These are phyloP conservation scores for Jamesozyma lodderae DNA, from an alignment of 805 yeast species.

Conservation along the genomic window DNA sequence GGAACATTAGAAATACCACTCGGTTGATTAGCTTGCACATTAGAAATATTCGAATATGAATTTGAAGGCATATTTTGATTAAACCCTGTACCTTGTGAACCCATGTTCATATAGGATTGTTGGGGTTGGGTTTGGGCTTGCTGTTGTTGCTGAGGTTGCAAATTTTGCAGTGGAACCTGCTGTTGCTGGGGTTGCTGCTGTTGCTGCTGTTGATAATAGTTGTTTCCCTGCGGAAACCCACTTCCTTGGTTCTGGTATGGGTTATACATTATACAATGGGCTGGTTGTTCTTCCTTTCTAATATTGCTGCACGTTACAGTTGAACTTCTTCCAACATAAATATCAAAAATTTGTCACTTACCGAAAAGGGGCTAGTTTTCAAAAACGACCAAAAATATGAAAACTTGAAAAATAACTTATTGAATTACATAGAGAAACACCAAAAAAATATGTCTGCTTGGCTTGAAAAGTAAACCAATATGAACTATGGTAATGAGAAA, in stretches of 20 bases:
- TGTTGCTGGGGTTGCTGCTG: conserved; percentile 9
- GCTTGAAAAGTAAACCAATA: no score
- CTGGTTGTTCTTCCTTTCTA: neutral
- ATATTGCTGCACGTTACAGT: neutral
- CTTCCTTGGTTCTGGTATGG: conserved; percentile 7
- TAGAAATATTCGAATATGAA: conserved; percentile 6
- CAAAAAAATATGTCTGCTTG: no score
- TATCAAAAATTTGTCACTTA: neutral
- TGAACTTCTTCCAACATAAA: neutral
- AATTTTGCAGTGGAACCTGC: no score
- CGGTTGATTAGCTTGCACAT: conserved; percentile 15
- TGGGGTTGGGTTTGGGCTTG: no score
- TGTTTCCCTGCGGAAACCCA: conserved; percentile 5
- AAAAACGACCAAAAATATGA: no score
- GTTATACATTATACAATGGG: conserved; percentile 12
- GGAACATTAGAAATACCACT: neutral
- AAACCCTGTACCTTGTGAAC: conserved; percentile 6
- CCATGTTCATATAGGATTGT: conserved; percentile 3
- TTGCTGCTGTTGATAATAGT: conserved; percentile 11
- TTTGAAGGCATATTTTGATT: conserved; percentile 1
- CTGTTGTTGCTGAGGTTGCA: conserved; percentile 10
- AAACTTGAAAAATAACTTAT: no score
- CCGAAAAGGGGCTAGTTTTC: neutral
- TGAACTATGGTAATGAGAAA: no score
- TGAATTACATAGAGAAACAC: no score